Conservation (phyloP, 1,284 basidiomycete genomes). For the Vanrija pseudolonga region DNA sequence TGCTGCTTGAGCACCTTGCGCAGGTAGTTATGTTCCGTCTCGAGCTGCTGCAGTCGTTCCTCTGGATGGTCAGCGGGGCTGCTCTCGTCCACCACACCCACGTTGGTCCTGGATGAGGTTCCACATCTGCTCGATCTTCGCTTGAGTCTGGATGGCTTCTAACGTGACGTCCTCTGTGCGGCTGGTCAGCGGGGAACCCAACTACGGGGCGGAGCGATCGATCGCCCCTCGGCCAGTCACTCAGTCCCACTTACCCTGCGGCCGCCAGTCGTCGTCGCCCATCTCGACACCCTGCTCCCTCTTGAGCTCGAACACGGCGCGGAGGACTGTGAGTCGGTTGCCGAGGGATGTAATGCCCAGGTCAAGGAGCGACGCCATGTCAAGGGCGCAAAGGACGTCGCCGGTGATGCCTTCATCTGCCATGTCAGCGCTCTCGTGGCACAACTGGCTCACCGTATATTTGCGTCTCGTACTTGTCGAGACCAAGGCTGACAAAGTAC, state of each 20-base stretch:
- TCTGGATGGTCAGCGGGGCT: constrained; percentile 20
- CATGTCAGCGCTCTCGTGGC: not conserved
- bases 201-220: not conserved
- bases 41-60: constrained; percentile 34
- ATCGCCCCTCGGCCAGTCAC: not conserved
- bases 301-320: constrained; percentile 85
- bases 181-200: not conserved
- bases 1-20: constrained; percentile 27
- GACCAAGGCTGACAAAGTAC: constrained; percentile 70
- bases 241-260: constrained; percentile 84
- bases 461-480: constrained; percentile 68
- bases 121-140: constrained; percentile 64
- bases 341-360: constrained; percentile 80
- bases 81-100: constrained; percentile 37
- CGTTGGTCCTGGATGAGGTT: constrained; percentile 71
- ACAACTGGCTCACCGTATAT: constrained; percentile 45
- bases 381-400: constrained; percentile 76
- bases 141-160: constrained; percentile 23
- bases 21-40: constrained; percentile 30
- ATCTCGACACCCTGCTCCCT: constrained; percentile 75
- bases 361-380: constrained; percentile 74
- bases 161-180: constrained; percentile 18
- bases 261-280: constrained; percentile 80
- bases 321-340: constrained; percentile 80
- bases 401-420: constrained; percentile 86